phyloP scores from a whole-genome alignment of 1,139 yeast genomes.

The Pichia sp. region DNA sequence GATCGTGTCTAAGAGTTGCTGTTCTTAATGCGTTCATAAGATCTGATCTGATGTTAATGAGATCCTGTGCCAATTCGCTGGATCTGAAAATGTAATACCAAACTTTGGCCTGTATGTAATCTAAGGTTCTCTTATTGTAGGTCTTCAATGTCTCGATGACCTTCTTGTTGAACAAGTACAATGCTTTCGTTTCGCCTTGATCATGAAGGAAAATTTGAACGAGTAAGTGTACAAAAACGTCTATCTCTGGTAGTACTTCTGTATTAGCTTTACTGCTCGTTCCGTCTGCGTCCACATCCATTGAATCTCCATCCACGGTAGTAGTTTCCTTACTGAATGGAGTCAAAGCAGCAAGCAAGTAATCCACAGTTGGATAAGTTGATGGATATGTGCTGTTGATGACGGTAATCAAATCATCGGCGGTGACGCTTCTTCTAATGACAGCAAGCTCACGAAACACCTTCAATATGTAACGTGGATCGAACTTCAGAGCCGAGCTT shows the following conservation, averaged over 20 bases:
- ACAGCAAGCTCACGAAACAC: constrained; percentile 79
- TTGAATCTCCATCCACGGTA: constrained; percentile 20
- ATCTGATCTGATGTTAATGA: constrained; percentile 58
- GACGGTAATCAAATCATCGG: constrained; percentile 46
- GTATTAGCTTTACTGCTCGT: constrained; percentile 17
- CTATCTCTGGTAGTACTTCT: constrained; percentile 60
- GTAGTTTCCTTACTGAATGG: constrained; percentile 22
- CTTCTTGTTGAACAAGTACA: constrained; percentile 45
- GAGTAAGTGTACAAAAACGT: constrained; percentile 70
- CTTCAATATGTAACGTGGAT: constrained; percentile 80
- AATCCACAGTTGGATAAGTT: constrained; percentile 35
- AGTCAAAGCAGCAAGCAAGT: constrained; percentile 35
- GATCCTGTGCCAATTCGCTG: constrained; percentile 58
- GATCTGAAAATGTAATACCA: constrained; percentile 91
- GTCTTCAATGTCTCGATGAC: constrained; percentile 51
- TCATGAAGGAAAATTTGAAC: constrained; percentile 75
- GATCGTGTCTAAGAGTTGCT: constrained; percentile 86
- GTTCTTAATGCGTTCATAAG: constrained; percentile 74
- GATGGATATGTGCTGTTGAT: constrained; percentile 49
- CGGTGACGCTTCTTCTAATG: constrained; percentile 57
- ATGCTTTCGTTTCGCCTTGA: constrained; percentile 39
- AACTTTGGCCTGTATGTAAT: constrained; percentile 78
- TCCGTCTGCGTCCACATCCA: constrained; percentile 25
- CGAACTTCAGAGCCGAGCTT: constrained; percentile 71
- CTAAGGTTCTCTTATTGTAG: constrained; percentile 78